Conservation (phyloP, 495 filamentous ascomycete genomes). For the Glarea lozoyensis region DNA sequence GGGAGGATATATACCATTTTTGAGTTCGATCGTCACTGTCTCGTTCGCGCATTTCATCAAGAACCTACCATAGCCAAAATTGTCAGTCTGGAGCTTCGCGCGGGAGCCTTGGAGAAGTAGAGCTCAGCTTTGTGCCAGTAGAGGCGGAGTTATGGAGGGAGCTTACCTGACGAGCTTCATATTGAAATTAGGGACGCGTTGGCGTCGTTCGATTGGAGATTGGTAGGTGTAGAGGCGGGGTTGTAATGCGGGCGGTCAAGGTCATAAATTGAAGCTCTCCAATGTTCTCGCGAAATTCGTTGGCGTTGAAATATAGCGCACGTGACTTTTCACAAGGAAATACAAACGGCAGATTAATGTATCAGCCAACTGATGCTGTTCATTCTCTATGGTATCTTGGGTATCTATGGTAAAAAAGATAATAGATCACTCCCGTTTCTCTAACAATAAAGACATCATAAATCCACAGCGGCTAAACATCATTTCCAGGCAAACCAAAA, state of each 20-base stretch:
- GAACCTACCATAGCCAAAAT: constrained; percentile 52
- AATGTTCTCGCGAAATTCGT: constrained; percentile 11
- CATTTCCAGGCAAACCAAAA: too few relatives aligned
- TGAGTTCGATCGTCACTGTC: constrained; percentile 93
- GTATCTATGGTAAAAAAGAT: not conserved
- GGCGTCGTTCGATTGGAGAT: not conserved
- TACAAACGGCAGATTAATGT: too few relatives aligned
- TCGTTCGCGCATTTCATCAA: constrained; percentile 98
- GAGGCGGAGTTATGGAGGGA: constrained; percentile 8
- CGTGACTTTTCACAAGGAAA: constrained; percentile 3
- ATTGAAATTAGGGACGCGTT: constrained; percentile 22
- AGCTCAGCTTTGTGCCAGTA: constrained; percentile 22
- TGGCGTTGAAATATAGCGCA: not conserved
- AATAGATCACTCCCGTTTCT: not conserved
- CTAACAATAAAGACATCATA: not conserved
- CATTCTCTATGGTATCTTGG: not conserved
- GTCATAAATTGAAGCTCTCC: constrained; percentile 8
- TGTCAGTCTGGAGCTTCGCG: constrained; percentile 28
- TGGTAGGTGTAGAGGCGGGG: not conserved
- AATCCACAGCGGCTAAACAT: too few relatives aligned
- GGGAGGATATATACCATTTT: constrained; percentile 62
- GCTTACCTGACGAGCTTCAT: constrained; percentile 99
- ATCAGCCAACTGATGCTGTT: too few relatives aligned
- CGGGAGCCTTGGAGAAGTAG: constrained; percentile 17
- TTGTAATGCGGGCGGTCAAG: not conserved